Base-by-base conservation (phyloP, 148 eudicot genomes). In the Pouteria glomerata region DNA sequence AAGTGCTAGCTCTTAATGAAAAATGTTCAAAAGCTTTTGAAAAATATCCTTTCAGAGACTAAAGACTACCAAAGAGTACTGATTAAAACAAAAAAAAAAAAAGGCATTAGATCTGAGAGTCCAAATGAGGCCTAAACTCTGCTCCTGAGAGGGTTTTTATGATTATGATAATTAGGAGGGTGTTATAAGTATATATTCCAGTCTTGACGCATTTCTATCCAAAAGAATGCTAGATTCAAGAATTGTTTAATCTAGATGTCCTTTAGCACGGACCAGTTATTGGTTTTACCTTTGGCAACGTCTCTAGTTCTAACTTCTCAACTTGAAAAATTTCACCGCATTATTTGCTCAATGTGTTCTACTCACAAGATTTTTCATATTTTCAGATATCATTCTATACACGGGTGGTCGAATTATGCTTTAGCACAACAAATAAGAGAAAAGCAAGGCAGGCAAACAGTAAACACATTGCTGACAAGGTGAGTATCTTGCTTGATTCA, bases 381-480 rank as follows among this genome's bases (percentile, higher is more conserved):
- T 58, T 30, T 19, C 34, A 35, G 34, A 24, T 26, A 60, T 11
- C 11, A 18, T 5, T 44, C 66, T 71, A 59, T 71, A 45, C 41
- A 71, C 19, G 74, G n/a, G 56, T 12, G 21, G 18, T 18, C 6
- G 66, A 74, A 14, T 74, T 74, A 30, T 68, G 73, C 48, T 76
- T 76, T 37, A 68, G 47, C 39, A 53, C 37, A 35, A 76, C 60
- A 76, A 76, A 69, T 53, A 69, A 76, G 63, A 76, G 51, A 60
- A 61, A 68, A 21, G 69, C 71, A 19, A 67, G 72, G 45, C 66
- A 41, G 5, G 78, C 66, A 63, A 76, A 76, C 61, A 76, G 16
- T 4, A 69, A 45, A 35, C 68, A 69, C 61, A 76, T 76, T 12
- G 68, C 73, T 4, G 73, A 59, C 64, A 69, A 62, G 67, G 66